Evolutionary conservation across 2,329 filamentous ascomycete species (phyloP).

Genomic region (Biscogniauxia sp.): DNA sequence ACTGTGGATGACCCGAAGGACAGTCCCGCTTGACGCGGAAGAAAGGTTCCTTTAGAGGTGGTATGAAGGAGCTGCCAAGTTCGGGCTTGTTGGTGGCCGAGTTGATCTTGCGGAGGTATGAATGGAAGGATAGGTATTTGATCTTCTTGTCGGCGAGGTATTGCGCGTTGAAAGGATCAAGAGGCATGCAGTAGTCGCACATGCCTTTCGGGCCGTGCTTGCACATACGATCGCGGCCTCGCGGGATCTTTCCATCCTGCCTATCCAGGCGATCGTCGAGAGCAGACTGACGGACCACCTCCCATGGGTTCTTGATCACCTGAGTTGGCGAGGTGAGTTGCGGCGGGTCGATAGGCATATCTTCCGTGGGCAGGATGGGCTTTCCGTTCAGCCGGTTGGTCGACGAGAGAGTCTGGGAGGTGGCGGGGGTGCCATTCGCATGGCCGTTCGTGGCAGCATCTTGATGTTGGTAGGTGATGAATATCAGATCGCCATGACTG

Average conservation of each 20-base stretch:
- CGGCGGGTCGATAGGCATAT: constrained; percentile 60
- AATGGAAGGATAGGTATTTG: constrained; percentile 96
- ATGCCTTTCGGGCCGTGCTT: constrained; percentile 95
- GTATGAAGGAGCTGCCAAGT: constrained; percentile 90
- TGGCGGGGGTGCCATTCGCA: constrained; percentile 34
- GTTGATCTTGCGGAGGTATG: constrained; percentile 92
- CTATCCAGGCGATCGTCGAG: constrained; percentile 86
- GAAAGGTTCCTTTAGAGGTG: constrained; percentile 87
- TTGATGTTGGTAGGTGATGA: constrained; percentile 72
- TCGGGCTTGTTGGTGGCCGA: constrained; percentile 95
- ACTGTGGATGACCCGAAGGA: constrained; percentile 87
- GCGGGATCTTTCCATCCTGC: constrained; percentile 66
- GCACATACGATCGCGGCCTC: constrained; percentile 60
- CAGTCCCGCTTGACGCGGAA: constrained; percentile 87
- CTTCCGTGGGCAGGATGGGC: constrained; percentile 66
- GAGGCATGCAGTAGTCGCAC: constrained; percentile 98
- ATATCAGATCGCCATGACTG: constrained; percentile 90
- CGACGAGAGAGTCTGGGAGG: constrained; percentile 40
- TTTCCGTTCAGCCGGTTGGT: constrained; percentile 74
- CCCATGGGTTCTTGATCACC: constrained; percentile 86
- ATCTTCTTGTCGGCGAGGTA: constrained; percentile 96
- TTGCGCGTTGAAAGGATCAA: constrained; percentile 87
- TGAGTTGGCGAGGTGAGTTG: constrained; percentile 54
- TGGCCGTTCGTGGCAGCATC: constrained; percentile 36
- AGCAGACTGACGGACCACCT: constrained; percentile 81